phyloP scores from a whole-genome alignment of 2,329 filamentous ascomycete genomes.

The Botrytis medusae region DNA sequence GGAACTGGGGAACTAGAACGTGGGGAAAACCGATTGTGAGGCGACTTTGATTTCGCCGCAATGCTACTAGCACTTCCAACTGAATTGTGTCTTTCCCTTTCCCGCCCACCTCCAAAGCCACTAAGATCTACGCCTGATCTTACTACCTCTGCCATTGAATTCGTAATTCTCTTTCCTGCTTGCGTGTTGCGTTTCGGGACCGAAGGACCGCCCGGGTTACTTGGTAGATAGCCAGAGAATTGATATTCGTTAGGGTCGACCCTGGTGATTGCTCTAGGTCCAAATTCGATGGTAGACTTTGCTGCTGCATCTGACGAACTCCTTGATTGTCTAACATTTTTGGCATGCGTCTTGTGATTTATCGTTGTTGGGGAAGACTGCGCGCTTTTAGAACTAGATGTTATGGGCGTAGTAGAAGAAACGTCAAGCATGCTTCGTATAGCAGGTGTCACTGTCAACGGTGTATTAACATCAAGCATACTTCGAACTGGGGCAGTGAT shows the following conservation, averaged over 20 bases:
- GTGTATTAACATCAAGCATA: constrained; percentile 57
- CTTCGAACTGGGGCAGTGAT: constrained; percentile 54
- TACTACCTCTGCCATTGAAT: constrained; percentile 55
- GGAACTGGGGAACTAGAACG: constrained; percentile 37
- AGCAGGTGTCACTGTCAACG: constrained; percentile 38
- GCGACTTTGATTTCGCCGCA: constrained; percentile 36
- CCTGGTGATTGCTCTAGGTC: constrained; percentile 40
- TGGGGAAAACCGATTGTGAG: constrained; percentile 35
- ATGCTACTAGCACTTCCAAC: constrained; percentile 29
- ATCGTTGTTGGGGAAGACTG: constrained; percentile 50
- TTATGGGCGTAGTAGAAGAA: constrained; percentile 34
- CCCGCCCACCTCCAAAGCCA: constrained; percentile 38
- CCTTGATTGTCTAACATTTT: constrained; percentile 39
- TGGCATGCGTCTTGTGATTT: constrained; percentile 39
- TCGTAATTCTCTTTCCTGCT: constrained; percentile 43
- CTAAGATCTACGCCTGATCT: constrained; percentile 51
- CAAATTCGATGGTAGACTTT: constrained; percentile 49
- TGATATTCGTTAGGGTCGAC: constrained; percentile 57
- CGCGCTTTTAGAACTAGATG: constrained; percentile 46
- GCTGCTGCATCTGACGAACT: constrained; percentile 56
- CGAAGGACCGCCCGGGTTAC: constrained; percentile 44
- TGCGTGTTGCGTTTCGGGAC: constrained; percentile 54
- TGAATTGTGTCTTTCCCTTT: constrained; percentile 35
- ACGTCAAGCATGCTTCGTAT: constrained; percentile 69
- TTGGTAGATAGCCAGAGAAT: constrained; percentile 59